These are phyloP conservation scores for Vigna hirtella DNA, from an alignment of 306 rosid genomes.

Conservation along the genomic window DNA sequence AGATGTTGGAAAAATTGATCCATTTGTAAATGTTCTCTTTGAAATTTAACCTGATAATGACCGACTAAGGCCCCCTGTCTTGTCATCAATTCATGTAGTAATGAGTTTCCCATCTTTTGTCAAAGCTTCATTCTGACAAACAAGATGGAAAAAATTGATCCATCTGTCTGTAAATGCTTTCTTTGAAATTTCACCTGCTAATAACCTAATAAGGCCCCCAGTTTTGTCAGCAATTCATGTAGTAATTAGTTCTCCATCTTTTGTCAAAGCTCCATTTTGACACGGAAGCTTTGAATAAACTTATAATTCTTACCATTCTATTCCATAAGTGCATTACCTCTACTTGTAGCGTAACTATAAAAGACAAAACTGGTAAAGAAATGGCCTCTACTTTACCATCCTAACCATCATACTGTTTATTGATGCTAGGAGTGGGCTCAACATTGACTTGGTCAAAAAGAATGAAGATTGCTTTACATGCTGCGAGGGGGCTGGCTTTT, in stretches of 20 bases:
- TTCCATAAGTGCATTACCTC: constrained; percentile 9
- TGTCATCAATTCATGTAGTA: constrained; percentile 16
- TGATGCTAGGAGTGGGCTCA: constrained; percentile 82
- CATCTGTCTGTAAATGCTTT: background rate
- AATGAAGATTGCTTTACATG: constrained; percentile 95
- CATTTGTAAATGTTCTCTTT: constrained; percentile 12
- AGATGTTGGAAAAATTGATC: constrained; percentile 27
- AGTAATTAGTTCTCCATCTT: constrained; percentile 9
- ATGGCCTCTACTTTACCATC: constrained; percentile 21
- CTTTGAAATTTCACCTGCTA: constrained; percentile 23
- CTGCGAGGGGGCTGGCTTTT: constrained; percentile 98
- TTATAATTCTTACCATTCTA: constrained; percentile 27
- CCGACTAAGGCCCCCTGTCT: background rate
- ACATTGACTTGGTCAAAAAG: constrained; percentile 89
- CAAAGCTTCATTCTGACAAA: background rate
- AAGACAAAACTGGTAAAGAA: constrained; percentile 1
- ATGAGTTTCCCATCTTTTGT: constrained; percentile 15
- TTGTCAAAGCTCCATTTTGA: constrained; percentile 2
- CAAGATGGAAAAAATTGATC: constrained; percentile 4
- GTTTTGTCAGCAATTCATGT: constrained; percentile 17
- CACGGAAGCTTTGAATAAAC: constrained; percentile 17
- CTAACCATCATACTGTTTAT: constrained; percentile 43
- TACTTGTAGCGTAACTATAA: background rate
- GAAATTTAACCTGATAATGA: constrained; percentile 24
- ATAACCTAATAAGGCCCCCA: constrained; percentile 4